Percentiles rank a stretch among this genome's conserved stretches.
phyloP scores from a whole-genome alignment of 495 filamentous ascomycete species.

The Schizothecium vesticola region DNA sequence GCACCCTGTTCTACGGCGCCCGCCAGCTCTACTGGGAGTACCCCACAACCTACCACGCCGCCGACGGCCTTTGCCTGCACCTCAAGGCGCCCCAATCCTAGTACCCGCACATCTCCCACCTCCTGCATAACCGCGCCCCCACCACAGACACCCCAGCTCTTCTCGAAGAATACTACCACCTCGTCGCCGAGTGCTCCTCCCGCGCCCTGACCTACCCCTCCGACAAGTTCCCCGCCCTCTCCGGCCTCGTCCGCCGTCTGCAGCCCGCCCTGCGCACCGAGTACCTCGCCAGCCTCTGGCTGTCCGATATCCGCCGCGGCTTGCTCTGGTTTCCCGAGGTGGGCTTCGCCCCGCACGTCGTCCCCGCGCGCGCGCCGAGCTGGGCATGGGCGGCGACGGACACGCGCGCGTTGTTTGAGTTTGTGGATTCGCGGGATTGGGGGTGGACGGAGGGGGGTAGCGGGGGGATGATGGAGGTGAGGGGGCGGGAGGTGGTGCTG shows the following conservation, averaged over 20 bases:
- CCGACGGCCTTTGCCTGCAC: not conserved
- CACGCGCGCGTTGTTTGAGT: not conserved
- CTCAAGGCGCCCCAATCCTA: not conserved
- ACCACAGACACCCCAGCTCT: not conserved
- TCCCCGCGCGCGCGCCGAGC: not conserved
- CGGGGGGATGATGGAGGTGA: not conserved
- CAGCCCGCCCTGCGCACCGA: constrained; percentile 30
- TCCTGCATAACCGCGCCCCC: not conserved
- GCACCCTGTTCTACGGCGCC: not conserved
- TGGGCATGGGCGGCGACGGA: constrained; percentile 3
- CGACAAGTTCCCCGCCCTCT: constrained; percentile 42
- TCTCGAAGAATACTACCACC: not conserved
- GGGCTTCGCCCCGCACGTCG: not conserved
- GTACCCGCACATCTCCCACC: not conserved
- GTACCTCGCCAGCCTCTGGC: constrained; percentile 44
- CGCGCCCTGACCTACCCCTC: constrained; percentile 41
- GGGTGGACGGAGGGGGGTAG: not conserved
- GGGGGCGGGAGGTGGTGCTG: not conserved
- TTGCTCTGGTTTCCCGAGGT: not conserved
- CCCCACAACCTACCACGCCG: not conserved
- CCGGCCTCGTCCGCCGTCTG: constrained; percentile 26
- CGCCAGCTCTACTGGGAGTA: constrained; percentile 4
- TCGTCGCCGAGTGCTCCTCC: constrained; percentile 2
- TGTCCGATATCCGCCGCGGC: constrained; percentile 42
- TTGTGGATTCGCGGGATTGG: not conserved